Evolutionary conservation across 108 stramenopile genomes (phyloP).

Genomic region (Pseudonitzschia delicatissima): DNA sequence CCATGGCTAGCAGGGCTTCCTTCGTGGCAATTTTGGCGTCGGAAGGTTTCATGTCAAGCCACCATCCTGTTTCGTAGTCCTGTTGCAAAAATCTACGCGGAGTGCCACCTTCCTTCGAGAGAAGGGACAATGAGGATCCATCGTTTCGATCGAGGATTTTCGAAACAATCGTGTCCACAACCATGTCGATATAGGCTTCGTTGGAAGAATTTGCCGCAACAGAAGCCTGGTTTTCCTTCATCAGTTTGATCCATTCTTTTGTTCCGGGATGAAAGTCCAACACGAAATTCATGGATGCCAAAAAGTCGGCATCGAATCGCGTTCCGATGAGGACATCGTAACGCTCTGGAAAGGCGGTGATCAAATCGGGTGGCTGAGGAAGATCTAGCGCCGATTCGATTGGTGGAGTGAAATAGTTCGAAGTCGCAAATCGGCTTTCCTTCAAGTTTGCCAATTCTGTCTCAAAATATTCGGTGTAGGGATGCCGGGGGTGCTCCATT

Average conservation of each 20-base stretch:
- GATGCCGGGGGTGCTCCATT: not conserved
- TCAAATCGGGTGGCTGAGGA: too few species aligned
- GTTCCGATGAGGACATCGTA: conserved; percentile 38
- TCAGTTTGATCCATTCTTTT: conserved; percentile 4
- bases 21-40: conserved; percentile 2
- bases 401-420: not conserved
- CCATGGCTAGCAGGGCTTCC: not conserved
- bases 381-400: not conserved
- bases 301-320: conserved; percentile 36
- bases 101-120: not conserved
- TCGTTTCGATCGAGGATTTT: not conserved
- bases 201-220: not conserved
- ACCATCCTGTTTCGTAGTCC: conserved; percentile 32
- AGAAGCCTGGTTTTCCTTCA: conserved; percentile 1
- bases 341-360: conserved; percentile 36
- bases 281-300: conserved; percentile 30
- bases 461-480: not conserved
- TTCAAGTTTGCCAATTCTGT: conserved; percentile 6
- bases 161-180: not conserved
- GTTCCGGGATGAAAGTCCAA: conserved; percentile 53
- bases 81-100: conserved; percentile 34
- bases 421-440: conserved; percentile 6
- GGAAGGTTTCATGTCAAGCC: conserved; percentile 26
- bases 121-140: not conserved
- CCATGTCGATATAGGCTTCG: not conserved